phyloP scores from a whole-genome alignment of 2,329 filamentous ascomycete species.

The Pseudomassariella vexata region DNA sequence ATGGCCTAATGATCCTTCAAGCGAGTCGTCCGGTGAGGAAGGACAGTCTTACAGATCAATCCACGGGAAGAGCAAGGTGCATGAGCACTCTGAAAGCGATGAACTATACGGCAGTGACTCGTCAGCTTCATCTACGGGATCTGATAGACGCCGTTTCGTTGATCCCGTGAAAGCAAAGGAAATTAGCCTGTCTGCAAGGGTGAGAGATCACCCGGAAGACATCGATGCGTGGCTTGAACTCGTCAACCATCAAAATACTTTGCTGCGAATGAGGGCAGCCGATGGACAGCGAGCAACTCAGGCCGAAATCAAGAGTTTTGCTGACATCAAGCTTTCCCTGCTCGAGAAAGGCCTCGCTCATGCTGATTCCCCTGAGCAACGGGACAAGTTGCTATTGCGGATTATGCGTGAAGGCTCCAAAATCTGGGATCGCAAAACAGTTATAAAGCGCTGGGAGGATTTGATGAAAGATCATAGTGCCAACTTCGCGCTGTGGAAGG shows the following conservation, averaged over 20 bases:
- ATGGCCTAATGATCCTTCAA: slow-evolving; percentile 18
- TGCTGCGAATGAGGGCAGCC: slow-evolving; percentile 48
- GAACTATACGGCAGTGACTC: slow-evolving; percentile 41
- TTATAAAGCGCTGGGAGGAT: slow-evolving; percentile 61
- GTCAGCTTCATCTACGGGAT: slow-evolving; percentile 29
- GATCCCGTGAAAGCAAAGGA: slow-evolving; percentile 48
- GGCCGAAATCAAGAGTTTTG: slow-evolving; percentile 62
- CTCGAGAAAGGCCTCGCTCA: slow-evolving; percentile 70
- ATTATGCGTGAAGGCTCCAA: slow-evolving; percentile 70
- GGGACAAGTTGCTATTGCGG: slow-evolving; percentile 57
- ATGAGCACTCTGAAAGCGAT: slow-evolving; percentile 41
- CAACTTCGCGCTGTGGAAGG: slow-evolving; percentile 65
- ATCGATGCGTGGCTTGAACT: slow-evolving; percentile 70
- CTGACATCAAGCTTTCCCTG: slow-evolving; percentile 74
- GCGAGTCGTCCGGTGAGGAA: slow-evolving; percentile 39
- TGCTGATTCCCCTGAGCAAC: slow-evolving; percentile 36
- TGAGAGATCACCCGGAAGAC: slow-evolving; percentile 62
- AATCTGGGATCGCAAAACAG: slow-evolving; percentile 62
- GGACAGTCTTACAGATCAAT: slow-evolving; percentile 60
- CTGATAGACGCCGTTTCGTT: slow-evolving; percentile 25
- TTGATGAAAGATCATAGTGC: slow-evolving; percentile 48
- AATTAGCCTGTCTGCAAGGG: slow-evolving; percentile 55
- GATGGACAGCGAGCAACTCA: slow-evolving; percentile 42
- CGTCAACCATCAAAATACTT: slow-evolving; percentile 68
- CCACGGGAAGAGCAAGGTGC: slow-evolving; percentile 52